Evolutionary conservation across 108 stramenopile species (phyloP), one percentile per base, ranked within the genome.

Genomic region (Aurantiochytrium sp.): DNA sequence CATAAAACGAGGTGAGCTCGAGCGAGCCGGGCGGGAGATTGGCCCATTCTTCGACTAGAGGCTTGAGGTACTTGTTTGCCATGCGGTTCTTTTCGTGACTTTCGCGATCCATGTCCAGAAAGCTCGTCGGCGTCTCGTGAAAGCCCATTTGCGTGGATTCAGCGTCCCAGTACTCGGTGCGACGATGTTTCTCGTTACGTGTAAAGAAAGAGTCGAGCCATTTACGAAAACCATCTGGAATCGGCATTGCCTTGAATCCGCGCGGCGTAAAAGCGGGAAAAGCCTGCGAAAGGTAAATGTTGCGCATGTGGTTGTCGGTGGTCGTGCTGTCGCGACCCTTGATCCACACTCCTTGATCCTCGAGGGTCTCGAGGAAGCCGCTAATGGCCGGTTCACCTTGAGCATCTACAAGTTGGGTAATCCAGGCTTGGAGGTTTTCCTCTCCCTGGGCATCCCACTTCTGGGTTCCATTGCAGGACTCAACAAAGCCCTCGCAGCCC

Each of bases 241-340:
- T 83, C n/a, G 76, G 18, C 45, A 83, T 47, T 6, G 76, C 76
- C 76, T 83, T 83, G 51, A 83, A 83, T 14, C 76, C 76, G 28
- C 49, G 45, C 76, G 44, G 44, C 25, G 76, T 28, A 1, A 83
- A 83, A 19, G 49, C 76, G 0, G 76, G 76, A 45, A 83, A 83
- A 12, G 76, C 76, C 45, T 47, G 49, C 3, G 49, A 53, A 12
- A 83, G 76, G 51, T 83, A 83, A 3, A 83, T 21, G 76, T 83
- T 83, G 28, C 76, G 76, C 45, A 83, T 47, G 25, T 83, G 76
- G 28, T 83, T 83, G 76, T 83, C 76, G 51, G 6, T 83, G 18
- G 76, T 53, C n/a, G 76, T 83, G 51, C 51, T 21, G 51, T 83
- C 76, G 3, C 76, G 45, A 6, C 76, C 49, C 49, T 12, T 21